phyloP scores from a whole-genome alignment of 2,329 filamentous ascomycete genomes.

The Tetracladium maxilliforme region DNA sequence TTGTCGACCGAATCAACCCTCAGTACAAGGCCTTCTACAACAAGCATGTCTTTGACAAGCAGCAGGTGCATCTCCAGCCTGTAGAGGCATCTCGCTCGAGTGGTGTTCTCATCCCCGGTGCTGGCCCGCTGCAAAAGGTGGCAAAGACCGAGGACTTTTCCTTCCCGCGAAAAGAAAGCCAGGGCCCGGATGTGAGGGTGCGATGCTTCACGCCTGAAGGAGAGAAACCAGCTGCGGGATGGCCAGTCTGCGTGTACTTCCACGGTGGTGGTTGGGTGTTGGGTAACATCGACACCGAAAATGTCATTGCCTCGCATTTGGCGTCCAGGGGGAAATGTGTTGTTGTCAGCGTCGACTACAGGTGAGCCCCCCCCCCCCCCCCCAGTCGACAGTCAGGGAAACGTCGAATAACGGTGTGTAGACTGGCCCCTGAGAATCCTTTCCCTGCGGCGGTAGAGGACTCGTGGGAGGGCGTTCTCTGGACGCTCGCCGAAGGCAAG shows the following conservation, averaged over 20 bases:
- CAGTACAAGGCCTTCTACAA: constrained; percentile 11
- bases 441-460: constrained; percentile 43
- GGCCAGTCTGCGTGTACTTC: constrained; percentile 40
- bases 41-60: constrained; percentile 9
- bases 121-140: constrained; percentile 30
- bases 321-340: constrained; percentile 32
- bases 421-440: constrained; percentile 39
- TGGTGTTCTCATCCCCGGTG: constrained; percentile 35
- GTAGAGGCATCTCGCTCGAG: constrained; percentile 32
- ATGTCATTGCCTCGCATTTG: constrained; percentile 37
- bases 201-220: constrained; percentile 35
- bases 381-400: too few relatives aligned
- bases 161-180: constrained; percentile 24
- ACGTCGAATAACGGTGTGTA: too few relatives aligned
- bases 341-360: constrained; percentile 39
- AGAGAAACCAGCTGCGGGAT: constrained; percentile 25
- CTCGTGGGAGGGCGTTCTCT: constrained; percentile 38
- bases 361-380: constrained; percentile 18
- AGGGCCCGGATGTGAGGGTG: constrained; percentile 29
- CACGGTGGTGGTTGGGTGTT: constrained; percentile 46
- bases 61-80: constrained; percentile 37
- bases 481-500: too few relatives aligned
- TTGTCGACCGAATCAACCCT: constrained; percentile 9
- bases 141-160: constrained; percentile 27
- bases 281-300: constrained; percentile 41